Percentiles rank a stretch among this genome's conserved stretches.
Evolutionary conservation across 495 filamentous ascomycete species (phyloP).

Genomic region (Glonium stellatum): DNA sequence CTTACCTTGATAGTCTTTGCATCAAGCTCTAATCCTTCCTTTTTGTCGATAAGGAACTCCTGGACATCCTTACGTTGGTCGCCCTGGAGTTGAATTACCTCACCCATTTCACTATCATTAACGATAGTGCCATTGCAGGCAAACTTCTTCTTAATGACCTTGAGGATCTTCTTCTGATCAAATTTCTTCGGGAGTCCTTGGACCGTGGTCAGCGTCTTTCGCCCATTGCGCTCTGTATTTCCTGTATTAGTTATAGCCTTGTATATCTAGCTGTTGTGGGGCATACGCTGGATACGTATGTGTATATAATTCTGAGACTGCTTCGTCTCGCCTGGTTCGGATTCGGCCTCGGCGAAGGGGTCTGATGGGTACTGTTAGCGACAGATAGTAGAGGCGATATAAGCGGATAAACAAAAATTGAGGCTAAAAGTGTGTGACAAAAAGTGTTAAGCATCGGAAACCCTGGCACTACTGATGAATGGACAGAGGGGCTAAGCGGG

Average conservation of each 20-base stretch:
- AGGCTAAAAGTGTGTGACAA: not conserved
- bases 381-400: not conserved
- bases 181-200: constrained; percentile 97
- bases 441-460: not conserved
- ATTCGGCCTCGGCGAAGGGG: constrained; percentile 99
- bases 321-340: constrained; percentile 86
- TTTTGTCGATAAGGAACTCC: constrained; percentile 93
- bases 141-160: constrained; percentile 99
- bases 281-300: constrained; percentile 98
- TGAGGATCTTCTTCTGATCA: constrained; percentile 98
- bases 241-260: constrained; percentile 8
- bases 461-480: not conserved
- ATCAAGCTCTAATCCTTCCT: constrained; percentile 84
- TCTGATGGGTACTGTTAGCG: constrained; percentile 45
- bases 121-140: constrained; percentile 99
- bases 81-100: constrained; percentile 99
- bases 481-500: constrained; percentile 26
- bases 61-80: constrained; percentile 98
- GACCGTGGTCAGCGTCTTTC: constrained; percentile 99
- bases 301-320: constrained; percentile 98
- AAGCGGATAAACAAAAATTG: not conserved
- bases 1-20: constrained; percentile 93
- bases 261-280: not conserved
- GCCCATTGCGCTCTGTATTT: constrained; percentile 93
- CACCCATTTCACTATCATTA: constrained; percentile 92